Evolutionary conservation across 192 early-diverging fungal genomes (phyloP), one percentile per base, ranked within the genome.

Genomic region (Spinellus fusiger): DNA sequence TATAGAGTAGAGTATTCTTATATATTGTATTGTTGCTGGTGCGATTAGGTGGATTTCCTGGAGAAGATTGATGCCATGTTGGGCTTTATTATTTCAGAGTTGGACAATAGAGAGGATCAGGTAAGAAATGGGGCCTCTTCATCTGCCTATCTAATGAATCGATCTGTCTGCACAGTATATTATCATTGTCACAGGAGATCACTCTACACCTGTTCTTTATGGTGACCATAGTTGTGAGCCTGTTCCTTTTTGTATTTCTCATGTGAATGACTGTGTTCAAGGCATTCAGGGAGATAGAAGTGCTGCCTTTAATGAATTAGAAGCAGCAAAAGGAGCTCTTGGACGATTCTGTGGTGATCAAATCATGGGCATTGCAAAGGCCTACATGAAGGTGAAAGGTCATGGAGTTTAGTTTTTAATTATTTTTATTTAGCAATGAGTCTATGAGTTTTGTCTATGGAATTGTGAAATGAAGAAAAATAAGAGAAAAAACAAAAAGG

Each of bases 211-310:
- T 22, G 63, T 65, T 18, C 27, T 61, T 13, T 65, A 64, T 33
- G 69, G 69, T 37, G 69, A 71, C 31, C 69, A 71, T 49, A 65
- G 62, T 28, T 60, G 63, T 37, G 69, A 71, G 29, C 69, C 69
- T 56, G 69, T 71, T 2, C 69, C 69, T 2, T 59, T 71, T 23
- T 35, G 29, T 56, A 51, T 71, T 3, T 49, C 37, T 20, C 34
- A 26, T 44, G 35, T 71, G 15, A 7, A 26, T 13, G 10, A 22
- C 16, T 32, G 10, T 35, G 28, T 31, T 9, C 25, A 31, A 9
- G 18, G 25, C 29, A 12, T 13, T 15, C 20, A 15, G 9, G 38
- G 37, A 15, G 69, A 70, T 49, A 4, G 25, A 16, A 62, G 59
- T 23, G 38, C 12, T 8, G 16, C 1, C 9, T 71, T 65, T 61